Conservation (phyloP, 116 monocot species). For the Dioscorea cayenensis region DNA sequence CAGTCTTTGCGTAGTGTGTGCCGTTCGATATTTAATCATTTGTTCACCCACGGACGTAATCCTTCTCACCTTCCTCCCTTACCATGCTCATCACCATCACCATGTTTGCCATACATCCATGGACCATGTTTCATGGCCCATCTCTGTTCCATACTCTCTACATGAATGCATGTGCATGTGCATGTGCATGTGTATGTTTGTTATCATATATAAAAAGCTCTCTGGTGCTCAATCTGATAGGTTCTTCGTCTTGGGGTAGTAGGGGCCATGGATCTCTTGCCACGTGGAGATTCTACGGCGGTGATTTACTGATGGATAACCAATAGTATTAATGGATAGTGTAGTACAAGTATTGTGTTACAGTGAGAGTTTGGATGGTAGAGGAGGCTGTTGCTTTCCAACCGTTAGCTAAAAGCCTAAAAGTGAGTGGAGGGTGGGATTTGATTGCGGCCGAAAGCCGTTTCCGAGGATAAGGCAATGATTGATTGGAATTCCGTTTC, state of each 20-base stretch:
- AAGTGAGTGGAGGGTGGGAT: not conserved
- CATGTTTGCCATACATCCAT: not conserved
- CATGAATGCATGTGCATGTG: no score
- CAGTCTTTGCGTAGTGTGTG: not conserved
- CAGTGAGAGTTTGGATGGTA: not conserved
- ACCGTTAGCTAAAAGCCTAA: not conserved
- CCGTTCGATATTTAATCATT: not conserved
- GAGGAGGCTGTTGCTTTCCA: not conserved
- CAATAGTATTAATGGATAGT: not conserved
- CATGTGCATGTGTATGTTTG: not conserved
- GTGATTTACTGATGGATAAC: not conserved
- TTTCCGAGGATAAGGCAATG: conserved; percentile 1
- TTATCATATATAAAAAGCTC: no score
- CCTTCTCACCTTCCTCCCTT: not conserved
- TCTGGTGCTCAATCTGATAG: no score
- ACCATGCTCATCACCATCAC: not conserved
- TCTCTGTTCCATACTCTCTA: not conserved
- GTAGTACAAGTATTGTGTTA: no score
- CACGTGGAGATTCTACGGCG: not conserved
- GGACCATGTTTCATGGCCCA: not conserved
- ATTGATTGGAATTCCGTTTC: not conserved
- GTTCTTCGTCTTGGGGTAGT: no score
- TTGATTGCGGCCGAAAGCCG: not conserved
- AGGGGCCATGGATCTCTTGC: not conserved
- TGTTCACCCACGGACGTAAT: not conserved